Evolutionary conservation across 371 early-diverging fungal species (phyloP).

Genomic region (Blakeslea trispora): DNA sequence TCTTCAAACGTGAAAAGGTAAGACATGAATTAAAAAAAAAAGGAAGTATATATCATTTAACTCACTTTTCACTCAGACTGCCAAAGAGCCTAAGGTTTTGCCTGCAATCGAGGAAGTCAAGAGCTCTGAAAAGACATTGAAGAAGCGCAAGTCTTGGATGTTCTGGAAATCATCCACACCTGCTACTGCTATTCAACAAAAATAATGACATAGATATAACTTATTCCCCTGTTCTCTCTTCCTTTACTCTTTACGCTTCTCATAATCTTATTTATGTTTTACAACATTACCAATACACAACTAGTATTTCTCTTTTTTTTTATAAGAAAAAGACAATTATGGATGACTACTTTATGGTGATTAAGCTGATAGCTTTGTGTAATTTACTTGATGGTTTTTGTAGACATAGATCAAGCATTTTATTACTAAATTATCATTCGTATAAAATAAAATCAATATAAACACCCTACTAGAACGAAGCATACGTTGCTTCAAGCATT

Average conservation of each 20-base stretch:
- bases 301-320: too few relatives aligned
- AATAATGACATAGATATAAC: not conserved
- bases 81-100: not conserved
- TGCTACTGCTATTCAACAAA: slow-evolving; percentile 7
- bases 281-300: not conserved
- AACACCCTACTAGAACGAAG: too few relatives aligned
- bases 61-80: not conserved
- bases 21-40: not conserved
- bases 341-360: too few relatives aligned
- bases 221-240: not conserved
- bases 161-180: slow-evolving; percentile 27
- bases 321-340: not conserved
- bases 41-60: not conserved
- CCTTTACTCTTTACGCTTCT: not conserved
- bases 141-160: slow-evolving; percentile 24
- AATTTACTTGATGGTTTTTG: too few relatives aligned
- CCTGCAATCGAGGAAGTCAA: not conserved
- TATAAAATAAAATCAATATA: too few relatives aligned
- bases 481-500: too few relatives aligned
- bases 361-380: too few relatives aligned
- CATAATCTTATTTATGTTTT: not conserved
- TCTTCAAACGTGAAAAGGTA: slow-evolving; percentile 32
- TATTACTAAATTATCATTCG: too few relatives aligned
- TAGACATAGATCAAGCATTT: too few relatives aligned
- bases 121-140: slow-evolving; percentile 15